These are phyloP conservation scores for Gleditsia sinensis DNA, from an alignment of 306 rosid species.

Conservation along the genomic window DNA sequence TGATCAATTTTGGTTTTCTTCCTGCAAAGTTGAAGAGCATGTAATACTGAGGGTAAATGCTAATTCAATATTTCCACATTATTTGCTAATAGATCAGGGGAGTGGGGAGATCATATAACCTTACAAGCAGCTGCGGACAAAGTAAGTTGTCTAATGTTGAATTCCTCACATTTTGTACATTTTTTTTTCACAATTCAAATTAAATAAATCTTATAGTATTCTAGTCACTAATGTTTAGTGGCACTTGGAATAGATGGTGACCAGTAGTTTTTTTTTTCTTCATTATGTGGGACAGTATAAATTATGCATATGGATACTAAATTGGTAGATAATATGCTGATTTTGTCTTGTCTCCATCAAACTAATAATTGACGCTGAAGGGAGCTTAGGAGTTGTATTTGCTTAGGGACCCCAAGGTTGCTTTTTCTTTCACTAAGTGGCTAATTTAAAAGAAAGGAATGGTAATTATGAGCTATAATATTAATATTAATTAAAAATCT, in stretches of 20 bases:
- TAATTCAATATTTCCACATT: conserved; percentile 38
- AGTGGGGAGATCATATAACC: conserved; percentile 99
- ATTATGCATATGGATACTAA: not conserved
- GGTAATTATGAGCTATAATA: not conserved
- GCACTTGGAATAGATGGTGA: not conserved
- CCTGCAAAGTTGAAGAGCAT: conserved; percentile 33
- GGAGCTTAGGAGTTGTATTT: not conserved
- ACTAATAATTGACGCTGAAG: not conserved
- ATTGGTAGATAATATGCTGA: not conserved
- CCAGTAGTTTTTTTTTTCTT: not conserved
- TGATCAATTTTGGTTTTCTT: conserved; percentile 40
- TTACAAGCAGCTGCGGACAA: conserved; percentile 96
- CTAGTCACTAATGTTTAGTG: not conserved
- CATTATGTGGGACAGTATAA: not conserved
- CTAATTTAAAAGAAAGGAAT: not conserved
- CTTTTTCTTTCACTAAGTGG: not conserved
- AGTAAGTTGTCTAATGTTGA: conserved; percentile 52
- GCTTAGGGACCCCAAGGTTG: not conserved
- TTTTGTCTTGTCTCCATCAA: not conserved
- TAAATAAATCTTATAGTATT: not conserved
- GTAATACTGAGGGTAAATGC: conserved; percentile 31
- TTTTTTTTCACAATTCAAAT: not conserved
- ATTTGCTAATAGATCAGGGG: conserved; percentile 74
- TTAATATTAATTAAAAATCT: not conserved
- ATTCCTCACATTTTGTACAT: not conserved